Evolutionary conservation across 108 stramenopile species (phyloP), one percentile per base, ranked within the genome.

Genomic region (Skeletonema grethae): DNA sequence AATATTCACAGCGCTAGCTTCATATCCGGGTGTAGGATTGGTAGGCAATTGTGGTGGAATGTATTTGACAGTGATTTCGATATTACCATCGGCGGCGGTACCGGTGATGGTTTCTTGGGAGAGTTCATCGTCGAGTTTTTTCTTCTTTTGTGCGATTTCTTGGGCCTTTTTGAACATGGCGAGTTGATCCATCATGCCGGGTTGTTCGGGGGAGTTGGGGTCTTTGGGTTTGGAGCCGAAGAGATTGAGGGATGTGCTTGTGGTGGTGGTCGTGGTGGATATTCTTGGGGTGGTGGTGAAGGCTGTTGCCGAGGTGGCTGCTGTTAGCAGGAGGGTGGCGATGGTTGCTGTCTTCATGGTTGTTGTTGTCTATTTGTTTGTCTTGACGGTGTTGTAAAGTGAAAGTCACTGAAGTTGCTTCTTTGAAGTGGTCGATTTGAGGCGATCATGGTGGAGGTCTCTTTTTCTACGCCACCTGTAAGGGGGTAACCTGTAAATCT

Each of bases 151-250:
- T 32, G 91, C 88, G 35, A 95, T 84, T 73, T 95, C 90, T 79
- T 93, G 91, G 1, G 91, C 91, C 80, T 93, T 95, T 69, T 95
- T 91, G 76, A 95, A 89, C 91, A 95, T 93, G 60, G 89, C 90
- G 53, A 95, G 65, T 80, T 95, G 94, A 80, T 95, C 94, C 90
- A 92, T 89, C 90, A 92, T 89, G 16, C 90, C 90, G 1, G 88
- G 86, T 57, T 82, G 88, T 31, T 41, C 79, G 24, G 72, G 64
- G 24, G 56, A 55, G n/a, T 79, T 60, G 16, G 58, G 57, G 28
- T 18, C 56, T 46, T 86, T 86, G 63, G 75, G 77, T 34, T 85
- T 87, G 30, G 85, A 84, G 11, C 89, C 89, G 66, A 90, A 90
- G 59, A 90, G 75, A 77, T 83, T 72, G 31, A 90, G 75, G 38